Evolutionary conservation across 225 moss, liverwort and hornwort genomes (phyloP), one percentile per base, ranked within the genome.

Genomic region (Polytrichum commune): DNA sequence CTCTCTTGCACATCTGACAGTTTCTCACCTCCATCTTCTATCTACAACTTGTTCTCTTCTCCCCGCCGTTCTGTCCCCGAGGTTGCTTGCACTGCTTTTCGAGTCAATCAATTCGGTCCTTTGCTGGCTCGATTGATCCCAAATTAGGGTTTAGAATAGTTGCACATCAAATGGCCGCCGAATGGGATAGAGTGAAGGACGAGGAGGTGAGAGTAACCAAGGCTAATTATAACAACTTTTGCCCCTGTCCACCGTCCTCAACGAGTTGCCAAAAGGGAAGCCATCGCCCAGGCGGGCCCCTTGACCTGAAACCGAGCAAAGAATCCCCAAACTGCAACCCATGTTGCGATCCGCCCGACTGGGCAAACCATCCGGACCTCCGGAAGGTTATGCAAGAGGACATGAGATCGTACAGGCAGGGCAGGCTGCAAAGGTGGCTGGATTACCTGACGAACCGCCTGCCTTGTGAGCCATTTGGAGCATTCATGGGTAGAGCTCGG

Each of bases 341-440:
- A 29, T 81, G 67, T 57, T 65, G 56, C 0, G 13, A 13, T 0
- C 33, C 30, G 0, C 71, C 19, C 0, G 53, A 81, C 46, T 77
- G 67, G 67, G 55, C 16, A 27, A 38, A 1, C 33, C 63, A 81
- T 74, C 70, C 53, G 24, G 66, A 81, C 38, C 56, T 77, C 1
- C 5, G 22, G 7, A 5, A 38, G 10, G 4, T 74, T 19, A 77
- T 65, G 53, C 61, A 77, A 63, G 65, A 73, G 30, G 67, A 77
- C 28, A 73, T 74, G 5, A 63, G 55, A 58, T 66, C 18, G 1
- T 81, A 77, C 26, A 6, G 67, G 13, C 74, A 77, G 29, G 67
- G 74, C 25, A 53, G 53, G 25, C 30, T 81, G 18, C 63, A 77
- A 0, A 69, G 70, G 55, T 81, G 77, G 67, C 54, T 81, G 26